Evolutionary conservation across 768 basidiomycete genomes (phyloP), one percentile per base, ranked within the genome.

Genomic region (Pholiota conissans): DNA sequence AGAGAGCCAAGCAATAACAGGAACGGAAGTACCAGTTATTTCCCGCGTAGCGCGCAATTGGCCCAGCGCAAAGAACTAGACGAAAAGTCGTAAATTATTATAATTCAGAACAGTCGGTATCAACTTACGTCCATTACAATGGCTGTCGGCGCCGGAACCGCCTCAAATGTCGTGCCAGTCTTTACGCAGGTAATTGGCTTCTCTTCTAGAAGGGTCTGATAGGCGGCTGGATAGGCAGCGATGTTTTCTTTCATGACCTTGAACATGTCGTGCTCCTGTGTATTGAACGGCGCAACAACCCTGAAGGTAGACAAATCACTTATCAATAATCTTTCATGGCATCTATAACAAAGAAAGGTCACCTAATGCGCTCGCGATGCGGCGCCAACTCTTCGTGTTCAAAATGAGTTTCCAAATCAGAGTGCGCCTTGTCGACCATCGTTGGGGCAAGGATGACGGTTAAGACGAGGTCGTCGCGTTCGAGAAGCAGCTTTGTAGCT

Each of bases 101-200:
- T n/a, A n/a, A n/a, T n/a, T n/a, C n/a, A n/a, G n/a, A n/a, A n/a
- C n/a, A n/a, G n/a, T n/a, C n/a, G n/a, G n/a, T n/a, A n/a, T 32
- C 30, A 14, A 14, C 49, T 18, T 34, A 59, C 61, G 39, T 63
- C 62, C 22, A 49, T 26, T 18, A 63, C 52, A 11, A 60, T 49
- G 3, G 32, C 53, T 4, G 50, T 26, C 24, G 62, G 62, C 13
- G 59, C 30, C 14, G 59, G 42, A 6, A 58, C 49, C 1, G 56
- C 56, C 9, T 56, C 49, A 22, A 60, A 60, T 4, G 28, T 30
- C 28, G 40, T 58, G 2, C 52, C 56, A 5, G 48, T 58, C 13
- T 52, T 32, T 16, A 53, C 52, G 40, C 62, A 63, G 5, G 53
- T 55, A n/a, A 63, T 28, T 13, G 62, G 49, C 10, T 50, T 47